Evolutionary conservation across 2,329 filamentous ascomycete species (phyloP).

Genomic region (Peltaster fructicola): DNA sequence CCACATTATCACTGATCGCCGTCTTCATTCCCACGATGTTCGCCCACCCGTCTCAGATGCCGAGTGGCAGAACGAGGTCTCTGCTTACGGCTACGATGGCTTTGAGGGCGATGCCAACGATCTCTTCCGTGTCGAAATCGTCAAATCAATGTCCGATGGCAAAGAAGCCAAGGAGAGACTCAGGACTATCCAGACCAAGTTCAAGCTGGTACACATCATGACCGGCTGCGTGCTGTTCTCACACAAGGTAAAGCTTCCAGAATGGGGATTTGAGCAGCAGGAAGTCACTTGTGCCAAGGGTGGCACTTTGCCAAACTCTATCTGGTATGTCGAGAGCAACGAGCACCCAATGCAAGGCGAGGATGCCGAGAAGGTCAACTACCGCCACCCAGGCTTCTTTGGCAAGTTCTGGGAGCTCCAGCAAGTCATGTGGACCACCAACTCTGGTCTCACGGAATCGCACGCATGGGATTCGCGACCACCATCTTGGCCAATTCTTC

Average conservation of each 20-base stretch:
- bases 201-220: conserved; percentile 89
- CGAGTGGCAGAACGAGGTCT: conserved; percentile 39
- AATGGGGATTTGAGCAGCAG: conserved; percentile 96
- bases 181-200: conserved; percentile 91
- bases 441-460: conserved; percentile 86
- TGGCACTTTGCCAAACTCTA: conserved; percentile 82
- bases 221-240: conserved; percentile 92
- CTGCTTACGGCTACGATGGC: conserved; percentile 91
- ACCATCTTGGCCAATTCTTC: conserved; percentile 77
- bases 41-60: conserved; percentile 71
- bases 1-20: conserved; percentile 66
- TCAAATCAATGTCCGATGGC: conserved; percentile 72
- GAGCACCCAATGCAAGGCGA: conserved; percentile 59
- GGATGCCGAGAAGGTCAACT: conserved; percentile 85
- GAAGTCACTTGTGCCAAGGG: conserved; percentile 94
- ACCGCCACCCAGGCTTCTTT: conserved; percentile 83
- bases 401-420: conserved; percentile 97
- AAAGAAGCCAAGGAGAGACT: conserved; percentile 64
- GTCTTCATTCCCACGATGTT: conserved; percentile 90
- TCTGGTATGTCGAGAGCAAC: conserved; percentile 94
- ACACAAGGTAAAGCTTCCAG: conserved; percentile 95
- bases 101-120: conserved; percentile 97
- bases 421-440: conserved; percentile 97
- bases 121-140: conserved; percentile 83
- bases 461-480: conserved; percentile 97